Evolutionary conservation across 2,329 filamentous ascomycete genomes (phyloP), one percentile per base, ranked within the genome.

Genomic region (Laburnicola sp.): DNA sequence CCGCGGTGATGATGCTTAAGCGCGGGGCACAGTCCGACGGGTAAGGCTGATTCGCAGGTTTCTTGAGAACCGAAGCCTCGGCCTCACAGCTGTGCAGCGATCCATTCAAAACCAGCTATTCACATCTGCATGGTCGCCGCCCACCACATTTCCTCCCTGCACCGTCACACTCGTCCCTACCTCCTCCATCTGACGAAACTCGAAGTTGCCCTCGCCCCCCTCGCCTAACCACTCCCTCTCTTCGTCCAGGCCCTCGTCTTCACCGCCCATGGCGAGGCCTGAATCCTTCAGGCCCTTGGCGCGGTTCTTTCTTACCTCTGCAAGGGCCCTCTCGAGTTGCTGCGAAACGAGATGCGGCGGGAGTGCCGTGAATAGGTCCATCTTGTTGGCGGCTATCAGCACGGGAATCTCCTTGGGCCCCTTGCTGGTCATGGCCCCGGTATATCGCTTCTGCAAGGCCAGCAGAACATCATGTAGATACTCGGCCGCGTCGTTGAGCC

Each of bases 381-480:
- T 82, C 80, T 99, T 99, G 75, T 97, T 99, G 47, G 91, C 92
- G 1, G 91, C 92, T 30, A 99, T 78, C 31, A 99, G 80, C 6
- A 99, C 81, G 0, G 89, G 86, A 6, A 94, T 80, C 22, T 82
- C 79, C 22, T 78, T 75, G 0, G 83, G 80, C 0, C 78, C 78
- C 62, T 84, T 86, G 39, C 80, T 78, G 1, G 80, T 80, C 56
- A 81, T 85, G 34, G 75, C 72, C 53, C 74, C 74, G 27, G 83
- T 81, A 42, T 85, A 82, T 40, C 86, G 82, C 73, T 86, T 88
- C 76, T 97, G 94, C 51, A 99, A 78, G 2, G 82, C 71, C 2
- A 97, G 80, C n/a, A 99, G 82, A 0, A 95, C 77, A 55, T 97
- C 92, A 76, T 97, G 91, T 9, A 99, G 82, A 68, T 95, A 97